Evolutionary conservation across 176 grass and related monocot genomes (phyloP).

Genomic region (Bonia amplexicaulis): DNA sequence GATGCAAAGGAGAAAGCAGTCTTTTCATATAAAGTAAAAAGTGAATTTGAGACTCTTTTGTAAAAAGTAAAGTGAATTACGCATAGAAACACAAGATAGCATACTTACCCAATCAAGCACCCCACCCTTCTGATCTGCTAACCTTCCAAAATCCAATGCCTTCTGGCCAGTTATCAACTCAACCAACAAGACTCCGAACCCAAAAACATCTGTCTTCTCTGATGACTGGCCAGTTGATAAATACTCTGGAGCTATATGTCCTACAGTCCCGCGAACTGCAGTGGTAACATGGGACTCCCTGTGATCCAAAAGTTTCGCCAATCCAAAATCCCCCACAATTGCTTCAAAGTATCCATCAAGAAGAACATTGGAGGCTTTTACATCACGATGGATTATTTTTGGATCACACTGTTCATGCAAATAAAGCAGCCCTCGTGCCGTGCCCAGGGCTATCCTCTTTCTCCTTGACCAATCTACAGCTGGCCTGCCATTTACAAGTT

Average conservation of each 20-base stretch:
- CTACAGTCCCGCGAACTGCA: slow-evolving; percentile 85
- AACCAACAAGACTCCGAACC: slow-evolving; percentile 85
- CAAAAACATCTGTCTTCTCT: slow-evolving; percentile 98
- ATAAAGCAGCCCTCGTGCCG: slow-evolving; percentile 78
- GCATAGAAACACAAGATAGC: not conserved
- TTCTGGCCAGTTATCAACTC: slow-evolving; percentile 96
- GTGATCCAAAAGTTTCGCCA: slow-evolving; percentile 94
- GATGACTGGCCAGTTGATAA: slow-evolving; percentile 95
- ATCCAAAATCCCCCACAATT: slow-evolving; percentile 89
- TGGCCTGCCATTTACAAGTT: slow-evolving; percentile 69
- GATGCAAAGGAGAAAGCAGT: not conserved
- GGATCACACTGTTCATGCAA: slow-evolving; percentile 95
- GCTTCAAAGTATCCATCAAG: slow-evolving; percentile 97
- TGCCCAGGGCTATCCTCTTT: slow-evolving; percentile 90
- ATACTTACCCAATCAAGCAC: slow-evolving; percentile 88
- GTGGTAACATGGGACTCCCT: slow-evolving; percentile 93
- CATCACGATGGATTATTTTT: slow-evolving; percentile 95
- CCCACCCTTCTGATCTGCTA: slow-evolving; percentile 80
- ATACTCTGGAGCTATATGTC: slow-evolving; percentile 96
- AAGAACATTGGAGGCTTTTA: slow-evolving; percentile 96
- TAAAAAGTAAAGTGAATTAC: not conserved
- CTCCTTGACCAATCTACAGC: slow-evolving; percentile 88
- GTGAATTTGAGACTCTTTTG: not conserved
- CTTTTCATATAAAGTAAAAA: not conserved
- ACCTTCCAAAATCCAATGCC: slow-evolving; percentile 82